Conservation (phyloP, 1,284 basidiomycete genomes). For the Puccinia coronata region DNA sequence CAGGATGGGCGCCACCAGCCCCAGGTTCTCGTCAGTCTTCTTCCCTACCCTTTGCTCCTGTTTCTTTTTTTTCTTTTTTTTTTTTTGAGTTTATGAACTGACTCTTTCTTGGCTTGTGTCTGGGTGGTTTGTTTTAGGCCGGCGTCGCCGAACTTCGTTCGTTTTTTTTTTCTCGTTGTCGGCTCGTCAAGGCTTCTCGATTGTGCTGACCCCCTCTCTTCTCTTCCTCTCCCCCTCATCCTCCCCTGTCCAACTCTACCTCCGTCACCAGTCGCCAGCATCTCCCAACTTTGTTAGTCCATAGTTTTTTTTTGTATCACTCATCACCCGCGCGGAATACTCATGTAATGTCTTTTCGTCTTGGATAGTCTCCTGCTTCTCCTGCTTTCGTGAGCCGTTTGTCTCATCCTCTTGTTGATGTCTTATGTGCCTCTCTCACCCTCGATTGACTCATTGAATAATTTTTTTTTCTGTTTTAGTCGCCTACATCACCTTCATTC, state of each 20-base stretch:
- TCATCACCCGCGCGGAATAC: background rate
- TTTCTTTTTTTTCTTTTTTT: background rate
- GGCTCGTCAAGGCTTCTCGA: background rate
- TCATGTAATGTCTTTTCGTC: background rate
- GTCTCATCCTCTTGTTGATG: background rate
- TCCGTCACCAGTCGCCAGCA: conserved; percentile 38
- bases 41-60: no score
- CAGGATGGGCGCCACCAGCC: conserved; percentile 62
- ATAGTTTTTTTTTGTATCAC: background rate
- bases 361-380: conserved; percentile 47
- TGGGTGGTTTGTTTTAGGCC: conserved; percentile 16
- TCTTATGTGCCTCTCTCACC: background rate
- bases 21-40: conserved; percentile 70
- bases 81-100: background rate
- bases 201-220: background rate
- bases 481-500: conserved; percentile 50
- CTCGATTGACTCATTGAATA: background rate
- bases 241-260: background rate
- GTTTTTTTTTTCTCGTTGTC: background rate
- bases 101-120: background rate
- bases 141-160: conserved; percentile 49
- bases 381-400: conserved; percentile 47
- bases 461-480: conserved; percentile 20
- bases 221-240: background rate
- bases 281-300: conserved; percentile 50